Evolutionary conservation across 768 basidiomycete species (phyloP), one percentile per base, ranked within the genome.

Genomic region (Leccinum subgranulosum): DNA sequence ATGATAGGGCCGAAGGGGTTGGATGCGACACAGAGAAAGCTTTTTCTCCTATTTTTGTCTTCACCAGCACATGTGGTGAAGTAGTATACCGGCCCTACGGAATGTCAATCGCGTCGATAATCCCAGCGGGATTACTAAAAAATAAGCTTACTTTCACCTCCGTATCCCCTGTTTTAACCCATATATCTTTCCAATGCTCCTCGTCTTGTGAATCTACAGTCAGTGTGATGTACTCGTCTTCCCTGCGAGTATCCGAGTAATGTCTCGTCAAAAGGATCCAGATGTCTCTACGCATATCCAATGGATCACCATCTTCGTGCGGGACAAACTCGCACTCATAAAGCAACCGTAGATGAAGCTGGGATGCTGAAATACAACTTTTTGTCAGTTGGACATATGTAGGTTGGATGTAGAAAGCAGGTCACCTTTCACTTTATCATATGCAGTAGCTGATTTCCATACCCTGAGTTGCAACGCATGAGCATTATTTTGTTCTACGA

Each of bases 211-310:
- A 51, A 15, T 56, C 55, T 28, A 73, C 67, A 7, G 60, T 67
- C 23, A 94, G 66, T 7, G 90, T 82, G 49, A 92, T 85, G 67
- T 85, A 94, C 59, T 91, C 87, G 1, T 79, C 74, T 6, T 75
- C 79, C 41, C 81, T 76, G 48, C 74, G 79, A n/a, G 83, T 87
- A 60, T 86, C 77, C 1, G 70, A 69, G 8, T 88, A 69, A 69
- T 98, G 95, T 28, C 92, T 83, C 0, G 87, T 88, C 2, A 98
- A 78, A 2, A 94, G 79, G 8, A 95, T 64, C 91, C 89, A 96
- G 6, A 97, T 77, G 46, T 91, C 86, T 28, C 76, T 64, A 17
- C 64, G 66, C 27, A 34, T 59, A 21, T 65, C 59, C 14, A 52
- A 33, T 0, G 45, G 49, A 43, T 34, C 52, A 17, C 27, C 48